Conservation (phyloP, 768 basidiomycete genomes). For the Lactarius vividus region DNA sequence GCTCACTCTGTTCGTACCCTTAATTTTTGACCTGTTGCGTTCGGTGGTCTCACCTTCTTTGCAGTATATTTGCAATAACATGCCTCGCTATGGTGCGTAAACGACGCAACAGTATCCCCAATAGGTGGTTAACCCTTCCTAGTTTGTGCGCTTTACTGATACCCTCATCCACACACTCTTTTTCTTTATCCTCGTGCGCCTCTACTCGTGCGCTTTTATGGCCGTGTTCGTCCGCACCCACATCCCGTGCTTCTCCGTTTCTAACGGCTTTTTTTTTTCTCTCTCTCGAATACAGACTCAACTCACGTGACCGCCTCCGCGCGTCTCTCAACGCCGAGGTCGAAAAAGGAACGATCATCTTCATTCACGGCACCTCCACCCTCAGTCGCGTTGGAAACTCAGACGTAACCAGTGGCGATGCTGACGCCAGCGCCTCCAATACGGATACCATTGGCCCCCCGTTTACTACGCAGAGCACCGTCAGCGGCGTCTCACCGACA, state of each 20-base stretch:
- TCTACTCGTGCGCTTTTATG: constrained; percentile 10
- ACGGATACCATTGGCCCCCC: not conserved
- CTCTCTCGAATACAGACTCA: not conserved
- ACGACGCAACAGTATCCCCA: not conserved
- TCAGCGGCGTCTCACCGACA: not conserved
- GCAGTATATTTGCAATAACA: constrained; percentile 3
- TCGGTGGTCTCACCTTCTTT: not conserved
- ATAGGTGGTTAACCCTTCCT: not conserved
- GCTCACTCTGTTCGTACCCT: constrained; percentile 1
- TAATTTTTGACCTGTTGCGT: not conserved
- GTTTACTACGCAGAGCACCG: not conserved
- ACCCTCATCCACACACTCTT: constrained; percentile 7
- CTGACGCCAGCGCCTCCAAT: not conserved
- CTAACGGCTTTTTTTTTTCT: not conserved
- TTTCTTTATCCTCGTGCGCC: constrained; percentile 3
- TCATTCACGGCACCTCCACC: not conserved
- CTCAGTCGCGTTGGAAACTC: not conserved
- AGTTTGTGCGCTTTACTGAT: not conserved
- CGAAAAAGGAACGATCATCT: not conserved
- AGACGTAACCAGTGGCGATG: too few species aligned
- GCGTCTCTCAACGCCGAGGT: not conserved
- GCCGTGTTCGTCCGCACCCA: not conserved
- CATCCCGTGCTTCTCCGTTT: not conserved
- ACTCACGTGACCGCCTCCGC: constrained; percentile 6
- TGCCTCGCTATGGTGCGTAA: constrained; percentile 4